These are phyloP conservation scores for Aegilops umbellulata DNA, from an alignment of 176 grass and related monocot genomes.

Conservation along the genomic window DNA sequence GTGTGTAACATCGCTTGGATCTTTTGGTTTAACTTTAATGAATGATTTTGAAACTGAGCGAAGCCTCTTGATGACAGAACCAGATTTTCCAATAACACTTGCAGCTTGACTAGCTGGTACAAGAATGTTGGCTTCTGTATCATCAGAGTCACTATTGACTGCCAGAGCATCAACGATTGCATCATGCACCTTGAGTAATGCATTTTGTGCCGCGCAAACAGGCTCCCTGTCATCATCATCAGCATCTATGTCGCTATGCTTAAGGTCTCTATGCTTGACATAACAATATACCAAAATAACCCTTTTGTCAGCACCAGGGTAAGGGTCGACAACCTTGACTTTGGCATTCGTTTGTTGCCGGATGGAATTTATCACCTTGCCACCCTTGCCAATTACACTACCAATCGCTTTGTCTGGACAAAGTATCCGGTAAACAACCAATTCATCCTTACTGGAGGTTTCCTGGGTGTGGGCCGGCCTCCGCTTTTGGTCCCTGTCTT, in stretches of 20 bases:
- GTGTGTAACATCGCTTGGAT: slow-evolving; percentile 56
- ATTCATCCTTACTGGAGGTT: slow-evolving; percentile 44
- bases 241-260: slow-evolving; percentile 53
- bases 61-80: slow-evolving; percentile 72
- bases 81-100: slow-evolving; percentile 87
- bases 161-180: slow-evolving; percentile 69
- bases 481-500: slow-evolving; percentile 58
- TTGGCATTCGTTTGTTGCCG: slow-evolving; percentile 69
- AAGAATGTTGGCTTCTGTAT: slow-evolving; percentile 69
- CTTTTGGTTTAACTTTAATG: slow-evolving; percentile 87
- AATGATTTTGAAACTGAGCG: slow-evolving; percentile 58
- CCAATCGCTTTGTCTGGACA: slow-evolving; percentile 75
- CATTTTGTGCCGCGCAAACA: slow-evolving; percentile 82
- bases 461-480: slow-evolving; percentile 55
- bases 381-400: slow-evolving; percentile 89
- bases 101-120: slow-evolving; percentile 91
- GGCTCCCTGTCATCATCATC: slow-evolving; percentile 48
- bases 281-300: slow-evolving; percentile 83
- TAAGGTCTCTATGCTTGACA: slow-evolving; percentile 54
- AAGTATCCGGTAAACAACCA: slow-evolving; percentile 86
- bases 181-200: slow-evolving; percentile 81
- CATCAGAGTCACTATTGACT: slow-evolving; percentile 53
- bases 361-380: slow-evolving; percentile 94
- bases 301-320: slow-evolving; percentile 84
- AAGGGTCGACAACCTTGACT: slow-evolving; percentile 91